Percentiles rank a stretch among this genome's conserved stretches.
phyloP scores from a whole-genome alignment of 2,329 filamentous ascomycete species.

The Neurospora sp. region DNA sequence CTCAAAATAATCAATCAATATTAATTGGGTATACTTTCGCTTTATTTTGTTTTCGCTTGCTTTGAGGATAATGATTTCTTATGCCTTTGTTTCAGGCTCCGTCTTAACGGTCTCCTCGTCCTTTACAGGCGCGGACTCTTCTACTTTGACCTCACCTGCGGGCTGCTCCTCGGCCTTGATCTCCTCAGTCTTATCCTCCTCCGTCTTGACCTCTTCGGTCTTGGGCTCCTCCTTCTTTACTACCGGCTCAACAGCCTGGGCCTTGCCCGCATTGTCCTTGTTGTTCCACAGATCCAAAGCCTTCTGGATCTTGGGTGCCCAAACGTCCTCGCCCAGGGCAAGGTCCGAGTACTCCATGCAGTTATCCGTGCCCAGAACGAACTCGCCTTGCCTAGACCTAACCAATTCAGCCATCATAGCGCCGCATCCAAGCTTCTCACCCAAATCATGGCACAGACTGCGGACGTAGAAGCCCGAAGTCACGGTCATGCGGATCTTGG shows the following conservation, averaged over 20 bases:
- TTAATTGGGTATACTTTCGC: not conserved
- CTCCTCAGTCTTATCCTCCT: constrained; percentile 1
- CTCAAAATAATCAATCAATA: not conserved
- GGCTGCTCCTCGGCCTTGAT: not conserved
- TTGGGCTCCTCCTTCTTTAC: constrained; percentile 3
- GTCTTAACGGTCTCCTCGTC: not conserved
- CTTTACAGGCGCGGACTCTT: not conserved
- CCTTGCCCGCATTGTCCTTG: constrained; percentile 12
- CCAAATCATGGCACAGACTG: constrained; percentile 85
- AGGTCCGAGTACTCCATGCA: constrained; percentile 73
- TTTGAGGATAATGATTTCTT: not conserved
- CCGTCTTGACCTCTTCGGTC: constrained; percentile 3
- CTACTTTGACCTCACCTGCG: not conserved
- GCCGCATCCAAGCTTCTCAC: constrained; percentile 68
- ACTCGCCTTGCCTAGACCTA: constrained; percentile 73
- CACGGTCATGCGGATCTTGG: constrained; percentile 78
- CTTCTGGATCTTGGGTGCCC: constrained; percentile 63
- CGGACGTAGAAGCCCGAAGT: constrained; percentile 96
- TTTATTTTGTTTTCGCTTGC: not conserved
- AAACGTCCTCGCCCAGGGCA: constrained; percentile 64
- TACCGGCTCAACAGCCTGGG: constrained; percentile 1
- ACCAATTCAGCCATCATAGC: constrained; percentile 79
- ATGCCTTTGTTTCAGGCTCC: not conserved
- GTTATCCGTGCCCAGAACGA: constrained; percentile 58
- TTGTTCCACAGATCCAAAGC: constrained; percentile 34